Base-by-base conservation (phyloP, 345 rosid genomes). In the Sonneratia alba region DNA sequence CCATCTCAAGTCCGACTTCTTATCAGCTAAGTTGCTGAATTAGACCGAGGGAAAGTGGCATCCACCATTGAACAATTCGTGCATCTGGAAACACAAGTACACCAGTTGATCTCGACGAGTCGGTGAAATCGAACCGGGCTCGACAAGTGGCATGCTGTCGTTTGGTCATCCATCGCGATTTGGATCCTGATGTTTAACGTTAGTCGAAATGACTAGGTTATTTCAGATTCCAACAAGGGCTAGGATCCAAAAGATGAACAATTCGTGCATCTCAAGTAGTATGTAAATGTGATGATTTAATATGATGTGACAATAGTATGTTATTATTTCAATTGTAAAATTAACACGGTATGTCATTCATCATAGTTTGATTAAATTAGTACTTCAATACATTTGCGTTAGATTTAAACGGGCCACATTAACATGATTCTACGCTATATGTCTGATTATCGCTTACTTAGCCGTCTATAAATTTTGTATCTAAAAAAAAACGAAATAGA, bases 81-180 rank as follows among this genome's bases (percentile, higher is more conserved):
- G 27, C 4, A 34, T 12, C 10, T 16, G n/a, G 51, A 42, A 16
- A 37, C 66, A 53, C 67, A 36, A 38, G 15, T 37, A 55, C 18
- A 27, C 42, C 63, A 19, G 11, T 70, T 49, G 63, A 74, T 16
- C 24, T 69, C 2, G 69, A 34, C 42, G 11, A 21, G 77, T n/a
- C 1, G 77, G 63, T 64, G 47, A 70, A 70, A 63, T 48, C 73
- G 70, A 75, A 73, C 36, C 56, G 0, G 51, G 27, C 63, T 45
- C n/a, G 55, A n/a, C 69, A 9, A 3, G 65, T 49, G 19, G 49
- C 11, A 4, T 8, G 36, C 47, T 24, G 22, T 7, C 1, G 53
- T 14, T 38, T 66, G 70, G 16, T 16, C 9, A 21, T 14, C 56
- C 34, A 72, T 16, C 14, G 6, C 51, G 2, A 55, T 43, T 34